These are phyloP conservation scores for Grifola frondosa DNA, from an alignment of 1,284 basidiomycete genomes.

Conservation along the genomic window DNA sequence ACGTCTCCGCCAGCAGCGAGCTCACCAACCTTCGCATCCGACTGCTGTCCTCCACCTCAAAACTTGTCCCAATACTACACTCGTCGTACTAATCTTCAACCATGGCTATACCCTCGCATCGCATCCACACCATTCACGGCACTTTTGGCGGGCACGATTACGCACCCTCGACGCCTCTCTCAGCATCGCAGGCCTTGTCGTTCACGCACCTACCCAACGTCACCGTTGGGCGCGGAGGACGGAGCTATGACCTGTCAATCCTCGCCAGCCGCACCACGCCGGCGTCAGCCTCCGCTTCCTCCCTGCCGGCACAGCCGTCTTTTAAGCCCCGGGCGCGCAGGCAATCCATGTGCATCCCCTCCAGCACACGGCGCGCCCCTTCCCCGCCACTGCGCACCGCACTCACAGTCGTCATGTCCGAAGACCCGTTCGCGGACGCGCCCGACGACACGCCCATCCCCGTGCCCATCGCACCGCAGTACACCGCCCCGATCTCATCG, in stretches of 20 bases:
- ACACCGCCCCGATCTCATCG: too few relatives aligned
- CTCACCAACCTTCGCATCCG: too few relatives aligned
- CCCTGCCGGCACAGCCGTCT: constrained; percentile 11
- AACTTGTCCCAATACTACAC: neutral
- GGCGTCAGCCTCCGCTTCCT: constrained; percentile 8
- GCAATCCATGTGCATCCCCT: constrained; percentile 21
- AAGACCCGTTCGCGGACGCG: constrained; percentile 30
- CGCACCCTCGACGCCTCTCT: constrained; percentile 11
- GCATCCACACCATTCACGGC: constrained; percentile 30
- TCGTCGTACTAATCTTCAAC: neutral
- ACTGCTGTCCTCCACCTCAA: too few relatives aligned
- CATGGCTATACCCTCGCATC: constrained; percentile 30
- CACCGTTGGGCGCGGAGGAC: constrained; percentile 17
- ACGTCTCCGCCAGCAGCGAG: too few relatives aligned
- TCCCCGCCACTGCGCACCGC: constrained; percentile 4
- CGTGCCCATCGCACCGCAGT: too few relatives aligned
- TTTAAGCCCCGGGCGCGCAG: constrained; percentile 13
- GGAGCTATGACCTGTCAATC: constrained; percentile 11
- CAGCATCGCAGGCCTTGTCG: constrained; percentile 23
- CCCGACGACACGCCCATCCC: constrained; percentile 10
- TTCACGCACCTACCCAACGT: constrained; percentile 30
- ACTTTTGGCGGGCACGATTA: constrained; percentile 25
- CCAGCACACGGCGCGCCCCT: constrained; percentile 16
- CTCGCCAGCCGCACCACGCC: constrained; percentile 17
- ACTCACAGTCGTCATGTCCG: constrained; percentile 10